These are phyloP conservation scores for Trichophyton simii DNA, from an alignment of 2,329 filamentous ascomycete species.

Conservation along the genomic window DNA sequence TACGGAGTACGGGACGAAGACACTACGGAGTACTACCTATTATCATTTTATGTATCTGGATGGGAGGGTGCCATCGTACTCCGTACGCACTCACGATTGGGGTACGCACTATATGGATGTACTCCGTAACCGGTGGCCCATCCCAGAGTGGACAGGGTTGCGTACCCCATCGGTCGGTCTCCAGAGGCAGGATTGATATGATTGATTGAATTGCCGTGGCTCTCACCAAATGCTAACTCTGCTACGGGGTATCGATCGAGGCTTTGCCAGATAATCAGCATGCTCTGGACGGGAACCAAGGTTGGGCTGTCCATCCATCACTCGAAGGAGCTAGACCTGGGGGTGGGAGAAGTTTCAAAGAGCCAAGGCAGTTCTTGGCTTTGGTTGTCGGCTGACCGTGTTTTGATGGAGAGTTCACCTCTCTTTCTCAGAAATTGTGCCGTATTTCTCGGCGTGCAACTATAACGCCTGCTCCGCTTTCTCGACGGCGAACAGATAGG, in stretches of 20 bases:
- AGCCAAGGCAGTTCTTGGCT: conserved; percentile 5
- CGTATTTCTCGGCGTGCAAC: conserved; percentile 19
- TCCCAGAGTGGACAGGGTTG: not conserved
- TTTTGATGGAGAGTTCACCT: not conserved
- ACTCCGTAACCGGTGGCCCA: not conserved
- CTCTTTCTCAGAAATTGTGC: not conserved
- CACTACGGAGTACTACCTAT: not conserved
- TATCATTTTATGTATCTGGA: not conserved
- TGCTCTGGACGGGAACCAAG: not conserved
- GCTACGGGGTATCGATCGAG: not conserved
- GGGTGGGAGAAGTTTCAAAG: not conserved
- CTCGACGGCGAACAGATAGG: conserved; percentile 16
- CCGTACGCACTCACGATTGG: not conserved
- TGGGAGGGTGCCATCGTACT: not conserved
- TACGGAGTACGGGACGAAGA: too few species aligned
- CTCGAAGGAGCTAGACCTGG: conserved; percentile 4
- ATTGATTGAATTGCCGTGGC: not conserved
- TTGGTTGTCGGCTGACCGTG: conserved; percentile 6
- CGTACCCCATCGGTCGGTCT: not conserved
- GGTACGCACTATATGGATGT: not conserved
- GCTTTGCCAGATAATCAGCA: not conserved
- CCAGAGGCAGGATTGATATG: not conserved
- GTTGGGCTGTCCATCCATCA: not conserved
- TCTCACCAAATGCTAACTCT: not conserved
- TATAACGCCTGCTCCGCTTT: conserved; percentile 23